Base-by-base conservation (phyloP, 2,329 filamentous ascomycete genomes). In the Fusarium neocosmosporiellum region DNA sequence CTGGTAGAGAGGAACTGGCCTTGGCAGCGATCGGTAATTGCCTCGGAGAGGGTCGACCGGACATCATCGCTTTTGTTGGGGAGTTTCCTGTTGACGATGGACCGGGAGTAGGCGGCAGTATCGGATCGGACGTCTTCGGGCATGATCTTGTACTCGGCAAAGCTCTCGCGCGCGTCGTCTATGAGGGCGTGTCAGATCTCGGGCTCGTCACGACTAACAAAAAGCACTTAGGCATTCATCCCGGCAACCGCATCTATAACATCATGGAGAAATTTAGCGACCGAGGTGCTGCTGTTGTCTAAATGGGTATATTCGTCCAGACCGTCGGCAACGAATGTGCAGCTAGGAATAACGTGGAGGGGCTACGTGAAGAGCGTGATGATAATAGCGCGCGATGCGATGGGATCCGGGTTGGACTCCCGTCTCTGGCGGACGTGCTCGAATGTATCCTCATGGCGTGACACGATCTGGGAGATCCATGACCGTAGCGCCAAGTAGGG, bases 1-100 rank as follows among this genome's bases (percentile, higher is more conserved):
- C n/a, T n/a, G n/a, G n/a, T n/a, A n/a, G n/a, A 82, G 0, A 83
- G 48, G 36, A 84, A 83, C 41, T 82, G 81, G 0, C 80, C 82
- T 2, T 80, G 67, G 29, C 77, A 81, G 1, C 75, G 66, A 4
- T 76, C 57, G 0, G 79, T 63, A 63, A 83, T 75, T n/a, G 46
- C 63, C 6, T 73, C 13, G 2, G 79, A 77, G 2, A 83, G 61
- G 0, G 70, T 48, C 0, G 60, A 2, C 20, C 65, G 67, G 0
- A 79, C 27, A 1, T 43, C 22, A 0, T 76, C 24, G 8, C 61
- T 72, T 20, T 81, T 80, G 3, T 79, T 79, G 0, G 50, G 11
- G 1, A 83, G 61, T n/a, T 77, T 81, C 5, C 36, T 67, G 8
- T 80, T 24, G 1, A 83, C 75, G 0, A 83, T 74, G 4, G 54